Evolutionary conservation across 495 filamentous ascomycete genomes (phyloP).

Genomic region (Talaromyces adpressus): DNA sequence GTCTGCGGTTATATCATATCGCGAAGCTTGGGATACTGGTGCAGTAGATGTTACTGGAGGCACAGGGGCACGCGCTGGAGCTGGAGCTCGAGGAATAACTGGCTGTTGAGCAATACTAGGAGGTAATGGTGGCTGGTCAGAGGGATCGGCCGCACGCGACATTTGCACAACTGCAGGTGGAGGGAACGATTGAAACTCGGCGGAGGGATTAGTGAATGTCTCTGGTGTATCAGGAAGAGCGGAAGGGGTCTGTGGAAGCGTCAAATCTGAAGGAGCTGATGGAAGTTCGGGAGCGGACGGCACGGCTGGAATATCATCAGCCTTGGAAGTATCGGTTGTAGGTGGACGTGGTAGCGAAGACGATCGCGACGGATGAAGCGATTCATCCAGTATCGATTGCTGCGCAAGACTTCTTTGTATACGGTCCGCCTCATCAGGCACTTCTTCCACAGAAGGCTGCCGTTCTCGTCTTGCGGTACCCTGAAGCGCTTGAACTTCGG

Average conservation of each 20-base stretch:
- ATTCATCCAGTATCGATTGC: constrained; percentile 37
- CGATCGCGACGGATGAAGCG: constrained; percentile 44
- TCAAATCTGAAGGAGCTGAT: constrained; percentile 30
- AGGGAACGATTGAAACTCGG: constrained; percentile 41
- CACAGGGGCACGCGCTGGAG: constrained; percentile 12
- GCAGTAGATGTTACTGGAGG: constrained; percentile 8
- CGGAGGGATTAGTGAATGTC: constrained; percentile 14
- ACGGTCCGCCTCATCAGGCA: constrained; percentile 40
- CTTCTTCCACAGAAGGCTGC: constrained; percentile 53
- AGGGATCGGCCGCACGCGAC: constrained; percentile 15
- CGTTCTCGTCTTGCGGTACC: constrained; percentile 29
- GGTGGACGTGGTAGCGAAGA: constrained; percentile 31
- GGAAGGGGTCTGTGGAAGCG: constrained; percentile 18
- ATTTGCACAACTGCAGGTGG: constrained; percentile 25
- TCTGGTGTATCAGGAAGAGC: constrained; percentile 35
- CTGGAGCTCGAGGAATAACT: constrained; percentile 11
- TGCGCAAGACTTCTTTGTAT: constrained; percentile 26
- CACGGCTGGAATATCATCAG: constrained; percentile 17
- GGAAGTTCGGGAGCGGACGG: constrained; percentile 29
- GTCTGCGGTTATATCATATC: constrained; percentile 36
- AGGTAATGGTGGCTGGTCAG: constrained; percentile 10
- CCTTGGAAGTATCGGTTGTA: constrained; percentile 14
- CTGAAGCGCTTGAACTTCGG: constrained; percentile 53
- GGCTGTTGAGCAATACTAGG: not conserved
- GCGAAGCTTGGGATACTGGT: constrained; percentile 13